A percentile compares a stretch with the other conserved stretches of the same genome.
Evolutionary conservation across 2,329 filamentous ascomycete species (phyloP).

Genomic region (Raffaelea albimanens): DNA sequence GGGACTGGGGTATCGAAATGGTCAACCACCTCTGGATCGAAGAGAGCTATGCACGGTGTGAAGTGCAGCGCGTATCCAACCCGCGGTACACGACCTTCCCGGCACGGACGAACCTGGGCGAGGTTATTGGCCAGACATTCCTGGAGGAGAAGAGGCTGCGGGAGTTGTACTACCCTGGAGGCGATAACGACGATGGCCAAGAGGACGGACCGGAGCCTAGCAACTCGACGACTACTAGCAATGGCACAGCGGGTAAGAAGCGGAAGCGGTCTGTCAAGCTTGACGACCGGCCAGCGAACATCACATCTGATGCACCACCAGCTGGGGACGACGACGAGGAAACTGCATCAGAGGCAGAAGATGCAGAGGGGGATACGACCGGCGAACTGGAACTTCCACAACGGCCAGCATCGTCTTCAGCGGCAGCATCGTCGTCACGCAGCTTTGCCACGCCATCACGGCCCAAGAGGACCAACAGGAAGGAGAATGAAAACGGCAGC

Average conservation of each 20-base stretch:
- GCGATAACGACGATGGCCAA: slow-evolving; percentile 16
- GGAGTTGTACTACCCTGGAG: slow-evolving; percentile 60
- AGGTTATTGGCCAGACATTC: slow-evolving; percentile 82
- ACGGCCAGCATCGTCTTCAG: slow-evolving; percentile 3
- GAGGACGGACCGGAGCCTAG: neutral
- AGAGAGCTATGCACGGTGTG: slow-evolving; percentile 88
- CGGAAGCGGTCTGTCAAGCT: slow-evolving; percentile 22
- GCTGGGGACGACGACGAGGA: slow-evolving; percentile 29
- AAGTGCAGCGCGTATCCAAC: slow-evolving; percentile 61
- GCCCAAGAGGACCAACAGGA: slow-evolving; percentile 13
- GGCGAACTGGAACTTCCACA: neutral
- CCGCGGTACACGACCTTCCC: slow-evolving; percentile 81
- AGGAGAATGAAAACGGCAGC: slow-evolving; percentile 68
- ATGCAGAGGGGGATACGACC: neutral
- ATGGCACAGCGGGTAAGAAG: neutral
- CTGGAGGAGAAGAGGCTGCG: slow-evolving; percentile 56
- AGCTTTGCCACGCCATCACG: slow-evolving; percentile 25
- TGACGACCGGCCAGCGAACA: slow-evolving; percentile 15
- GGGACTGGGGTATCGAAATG: slow-evolving; percentile 84
- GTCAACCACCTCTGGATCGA: slow-evolving; percentile 97
- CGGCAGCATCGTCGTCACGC: too few species aligned
- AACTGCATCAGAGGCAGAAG: slow-evolving; percentile 16
- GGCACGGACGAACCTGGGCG: slow-evolving; percentile 78
- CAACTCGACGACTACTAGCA: neutral
- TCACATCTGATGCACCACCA: neutral